Conservation (phyloP, 768 basidiomycete genomes). For the Pleurotus tuber-regium region DNA sequence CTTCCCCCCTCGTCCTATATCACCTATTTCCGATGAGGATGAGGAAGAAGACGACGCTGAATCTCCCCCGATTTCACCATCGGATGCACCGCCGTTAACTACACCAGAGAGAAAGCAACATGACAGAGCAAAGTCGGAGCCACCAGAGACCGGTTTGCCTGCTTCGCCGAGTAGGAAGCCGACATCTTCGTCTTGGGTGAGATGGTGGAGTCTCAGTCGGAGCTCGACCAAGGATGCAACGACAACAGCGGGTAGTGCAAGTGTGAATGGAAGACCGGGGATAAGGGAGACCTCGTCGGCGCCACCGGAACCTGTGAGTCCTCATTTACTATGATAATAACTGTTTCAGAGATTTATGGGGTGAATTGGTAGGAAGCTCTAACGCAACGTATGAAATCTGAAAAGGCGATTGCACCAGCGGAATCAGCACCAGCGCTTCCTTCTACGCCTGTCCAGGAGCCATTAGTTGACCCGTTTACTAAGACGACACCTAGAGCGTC, state of each 20-base stretch:
- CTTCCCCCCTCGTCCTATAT: constrained; percentile 31
- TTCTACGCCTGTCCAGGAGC: constrained; percentile 43
- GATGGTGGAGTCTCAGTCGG: constrained; percentile 78
- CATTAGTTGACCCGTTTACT: constrained; percentile 13
- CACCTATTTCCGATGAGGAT: constrained; percentile 32
- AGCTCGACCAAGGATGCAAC: constrained; percentile 25
- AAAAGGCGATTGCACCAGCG: constrained; percentile 20
- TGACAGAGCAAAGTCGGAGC: constrained; percentile 37
- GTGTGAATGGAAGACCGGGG: constrained; percentile 11
- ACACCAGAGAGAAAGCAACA: constrained; percentile 22
- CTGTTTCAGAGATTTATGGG: no score
- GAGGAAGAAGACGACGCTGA: constrained; percentile 20
- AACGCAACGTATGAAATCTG: constrained; percentile 4
- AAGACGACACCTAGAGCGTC: constrained; percentile 11
- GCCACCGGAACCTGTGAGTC: constrained; percentile 19
- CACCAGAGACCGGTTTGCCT: constrained; percentile 26
- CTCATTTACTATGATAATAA: no score
- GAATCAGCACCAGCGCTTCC: constrained; percentile 44
- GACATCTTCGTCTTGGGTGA: constrained; percentile 70
- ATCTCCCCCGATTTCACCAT: constrained; percentile 20
- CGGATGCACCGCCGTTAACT: constrained; percentile 20
- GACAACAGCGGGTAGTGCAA: constrained; percentile 14
- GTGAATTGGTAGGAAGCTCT: not conserved
- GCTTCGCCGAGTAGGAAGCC: constrained; percentile 31
- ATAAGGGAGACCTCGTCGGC: constrained; percentile 26